Conservation (phyloP, 2,329 filamentous ascomycete genomes). For the Aureobasidium sp. region DNA sequence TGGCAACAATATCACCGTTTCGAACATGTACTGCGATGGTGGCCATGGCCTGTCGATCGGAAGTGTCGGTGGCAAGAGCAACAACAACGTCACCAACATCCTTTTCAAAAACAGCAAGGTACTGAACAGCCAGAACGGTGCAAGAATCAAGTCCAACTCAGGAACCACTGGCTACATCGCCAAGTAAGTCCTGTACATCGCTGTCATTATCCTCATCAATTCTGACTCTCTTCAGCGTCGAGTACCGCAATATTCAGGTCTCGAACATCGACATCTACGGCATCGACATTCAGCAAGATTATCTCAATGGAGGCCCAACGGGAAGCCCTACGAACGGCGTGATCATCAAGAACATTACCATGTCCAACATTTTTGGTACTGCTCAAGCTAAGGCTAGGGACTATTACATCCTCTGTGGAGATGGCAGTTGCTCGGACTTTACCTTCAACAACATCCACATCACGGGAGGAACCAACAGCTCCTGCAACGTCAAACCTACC, state of each 20-base stretch:
- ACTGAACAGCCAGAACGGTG: constrained; percentile 29
- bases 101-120: constrained; percentile 26
- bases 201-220: too few relatives aligned
- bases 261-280: constrained; percentile 42
- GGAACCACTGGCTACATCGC: constrained; percentile 34
- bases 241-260: constrained; percentile 42
- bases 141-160: constrained; percentile 36
- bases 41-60: constrained; percentile 23
- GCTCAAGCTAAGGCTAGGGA: constrained; percentile 29
- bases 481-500: constrained; percentile 15
- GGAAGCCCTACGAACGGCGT: constrained; percentile 41
- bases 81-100: constrained; percentile 32
- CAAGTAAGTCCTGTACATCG: constrained; percentile 17
- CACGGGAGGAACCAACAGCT: constrained; percentile 25
- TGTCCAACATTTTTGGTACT: constrained; percentile 39
- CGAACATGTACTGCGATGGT: constrained; percentile 22
- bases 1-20: constrained; percentile 25
- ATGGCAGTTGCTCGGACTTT: constrained; percentile 34
- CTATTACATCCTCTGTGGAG: constrained; percentile 36
- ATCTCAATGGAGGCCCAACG: constrained; percentile 40
- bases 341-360: constrained; percentile 38
- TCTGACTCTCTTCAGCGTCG: constrained; percentile 26
- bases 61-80: constrained; percentile 18
- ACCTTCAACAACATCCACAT: constrained; percentile 32
- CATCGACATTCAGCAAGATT: constrained; percentile 49